Base-by-base conservation (phyloP, 148 eudicot species). In the Rhododendron simsii region DNA sequence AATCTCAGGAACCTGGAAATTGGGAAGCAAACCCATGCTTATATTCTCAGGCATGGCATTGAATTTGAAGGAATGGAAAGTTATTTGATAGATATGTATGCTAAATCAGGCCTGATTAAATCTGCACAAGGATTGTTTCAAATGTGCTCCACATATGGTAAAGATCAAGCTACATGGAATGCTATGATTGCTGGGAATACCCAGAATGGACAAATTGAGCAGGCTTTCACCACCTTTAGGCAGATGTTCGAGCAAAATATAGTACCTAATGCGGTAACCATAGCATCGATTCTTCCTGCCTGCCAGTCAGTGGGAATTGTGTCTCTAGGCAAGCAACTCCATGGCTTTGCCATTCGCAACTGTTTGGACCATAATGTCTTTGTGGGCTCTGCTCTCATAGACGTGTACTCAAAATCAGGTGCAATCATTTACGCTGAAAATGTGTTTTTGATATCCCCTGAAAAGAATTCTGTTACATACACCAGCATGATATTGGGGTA, bases 401-500 rank as follows among this genome's bases (percentile, higher is more conserved):
- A 97, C 81, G 93, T 91, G 95, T 97, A 97, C 88, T 93, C 99
- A 28, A 97, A 97, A 93, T 90, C 90, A 12, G 98, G 99, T 37
- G 73, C 91, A 51, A 88, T 95, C 57, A 65, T 85, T 80, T 92
- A 88, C 78, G 99, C 98, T 59, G 95, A 93, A 87, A 91, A 88
- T 12, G 95, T 92, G 63, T 96, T 96, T 83, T 41, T 61, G 13
- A 50, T 8, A 51, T 90, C 89, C 21, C 88, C 80, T 37, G 91
- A 89, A 55, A 95, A 91, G 87, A 95, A 90, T 83, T 79, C 93
- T 28, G 96, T 96, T 51, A 94, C 95, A 73, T 96, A 90, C 90
- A 96, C 98, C 3, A 96, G 90, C 87, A 95, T 96, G 99, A 96
- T 95, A 81, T 89, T 91, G 91, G 96, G 92, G 61, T 95, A 93